Conservation (phyloP, 192 early-diverging fungal species). For the Coemansia sp. region DNA sequence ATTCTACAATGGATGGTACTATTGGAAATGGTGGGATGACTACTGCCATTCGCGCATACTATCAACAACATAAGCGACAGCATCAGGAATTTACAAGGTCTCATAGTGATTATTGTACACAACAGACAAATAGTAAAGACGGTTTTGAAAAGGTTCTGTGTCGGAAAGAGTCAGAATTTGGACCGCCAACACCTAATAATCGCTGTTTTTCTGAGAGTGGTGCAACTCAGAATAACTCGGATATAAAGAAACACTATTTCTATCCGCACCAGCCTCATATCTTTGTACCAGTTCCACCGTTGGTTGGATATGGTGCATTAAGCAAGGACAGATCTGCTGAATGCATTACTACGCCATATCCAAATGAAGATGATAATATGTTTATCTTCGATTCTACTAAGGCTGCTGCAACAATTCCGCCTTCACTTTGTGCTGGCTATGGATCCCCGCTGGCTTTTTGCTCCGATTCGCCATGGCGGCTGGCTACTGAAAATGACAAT, state of each 20-base stretch:
- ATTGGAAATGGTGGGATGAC: too few species aligned
- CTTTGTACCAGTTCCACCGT: conserved; percentile 26
- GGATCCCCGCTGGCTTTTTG: too few species aligned
- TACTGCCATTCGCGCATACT: too few species aligned
- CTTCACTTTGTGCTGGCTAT: too few species aligned
- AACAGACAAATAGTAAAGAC: conserved; percentile 9
- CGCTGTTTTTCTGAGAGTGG: conserved; percentile 4
- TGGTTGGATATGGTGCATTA: conserved; percentile 31
- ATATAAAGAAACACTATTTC: neutral
- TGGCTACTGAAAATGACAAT: too few species aligned
- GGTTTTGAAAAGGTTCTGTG: conserved; percentile 26
- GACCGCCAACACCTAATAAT: conserved; percentile 15
- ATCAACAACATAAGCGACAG: neutral
- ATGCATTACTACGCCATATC: conserved; percentile 13
- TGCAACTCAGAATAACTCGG: conserved; percentile 2
- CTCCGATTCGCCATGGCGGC: too few species aligned
- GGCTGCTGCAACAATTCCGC: too few species aligned
- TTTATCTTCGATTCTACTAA: too few species aligned
- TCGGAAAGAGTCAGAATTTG: conserved; percentile 29
- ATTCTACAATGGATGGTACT: too few species aligned
- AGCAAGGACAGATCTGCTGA: conserved; percentile 24
- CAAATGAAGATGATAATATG: neutral
- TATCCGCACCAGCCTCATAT: conserved; percentile 20
- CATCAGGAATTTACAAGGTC: neutral
- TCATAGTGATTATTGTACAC: neutral